A percentile compares a stretch with the other conserved stretches of the same genome.
phyloP scores from a whole-genome alignment of 2,329 filamentous ascomycete species.

The Orbilia javanica region DNA sequence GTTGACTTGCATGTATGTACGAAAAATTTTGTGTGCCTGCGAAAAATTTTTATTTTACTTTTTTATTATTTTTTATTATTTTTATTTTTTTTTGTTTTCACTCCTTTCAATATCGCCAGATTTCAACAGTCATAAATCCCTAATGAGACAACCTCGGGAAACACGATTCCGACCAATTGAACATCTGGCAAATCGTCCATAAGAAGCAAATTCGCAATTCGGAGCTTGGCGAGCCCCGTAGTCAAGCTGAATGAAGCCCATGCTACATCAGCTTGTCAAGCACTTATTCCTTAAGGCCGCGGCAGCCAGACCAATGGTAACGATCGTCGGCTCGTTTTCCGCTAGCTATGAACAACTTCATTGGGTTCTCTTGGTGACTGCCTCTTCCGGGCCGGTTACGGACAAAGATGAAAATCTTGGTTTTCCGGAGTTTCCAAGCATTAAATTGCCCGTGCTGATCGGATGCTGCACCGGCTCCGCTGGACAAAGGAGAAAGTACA shows the following conservation, averaged over 20 bases:
- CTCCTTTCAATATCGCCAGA: conserved; percentile 26
- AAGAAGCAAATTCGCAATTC: conserved; percentile 58
- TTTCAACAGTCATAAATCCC: conserved; percentile 30
- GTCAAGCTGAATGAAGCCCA: conserved; percentile 34
- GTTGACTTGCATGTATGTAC: not conserved
- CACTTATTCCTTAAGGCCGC: conserved; percentile 55
- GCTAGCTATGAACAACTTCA: conserved; percentile 3
- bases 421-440: conserved; percentile 27
- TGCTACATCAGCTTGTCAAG: conserved; percentile 36
- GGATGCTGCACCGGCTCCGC: conserved; percentile 26
- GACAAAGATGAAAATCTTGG: conserved; percentile 36
- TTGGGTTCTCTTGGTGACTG: conserved; percentile 49
- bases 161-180: conserved; percentile 41
- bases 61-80: no score
- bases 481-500: conserved; percentile 26
- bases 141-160: conserved; percentile 11
- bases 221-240: conserved; percentile 43
- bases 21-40: not conserved
- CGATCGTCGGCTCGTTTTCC: conserved; percentile 43
- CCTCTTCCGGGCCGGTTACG: conserved; percentile 37
- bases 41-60: not conserved
- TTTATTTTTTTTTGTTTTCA: no score
- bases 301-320: conserved; percentile 26
- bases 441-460: conserved; percentile 47
- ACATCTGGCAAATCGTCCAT: not conserved